These are phyloP conservation scores for Gamarada debralockiae DNA, from an alignment of 495 filamentous ascomycete genomes.

Conservation along the genomic window DNA sequence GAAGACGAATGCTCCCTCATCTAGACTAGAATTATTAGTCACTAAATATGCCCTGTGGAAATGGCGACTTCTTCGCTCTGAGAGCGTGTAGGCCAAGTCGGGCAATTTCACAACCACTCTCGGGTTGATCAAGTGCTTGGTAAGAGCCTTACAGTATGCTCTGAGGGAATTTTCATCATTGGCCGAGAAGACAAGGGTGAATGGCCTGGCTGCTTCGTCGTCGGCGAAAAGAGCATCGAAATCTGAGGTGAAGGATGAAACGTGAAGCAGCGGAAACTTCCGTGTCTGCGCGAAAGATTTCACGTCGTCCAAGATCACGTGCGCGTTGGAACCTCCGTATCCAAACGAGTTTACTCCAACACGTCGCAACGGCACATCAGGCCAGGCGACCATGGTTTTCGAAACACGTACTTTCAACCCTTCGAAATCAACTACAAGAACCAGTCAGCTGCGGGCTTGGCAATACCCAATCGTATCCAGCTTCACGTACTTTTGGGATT, in stretches of 20 bases:
- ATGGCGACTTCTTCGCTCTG: conserved; percentile 1
- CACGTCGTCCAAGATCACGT: conserved; percentile 33
- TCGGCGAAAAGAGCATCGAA: not conserved
- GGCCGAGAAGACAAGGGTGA: conserved; percentile 17
- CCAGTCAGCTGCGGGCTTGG: not conserved
- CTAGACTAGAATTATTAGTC: too few species aligned
- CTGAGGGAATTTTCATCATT: conserved; percentile 15
- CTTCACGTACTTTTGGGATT: conserved; percentile 27
- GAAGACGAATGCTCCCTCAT: not conserved
- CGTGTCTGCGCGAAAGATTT: too few species aligned
- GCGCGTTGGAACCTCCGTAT: conserved; percentile 54
- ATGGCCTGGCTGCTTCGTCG: not conserved
- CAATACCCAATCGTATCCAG: too few species aligned
- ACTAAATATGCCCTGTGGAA: conserved; percentile 13
- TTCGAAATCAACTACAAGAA: conserved; percentile 20
- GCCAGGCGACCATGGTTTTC: conserved; percentile 31
- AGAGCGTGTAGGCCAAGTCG: conserved; percentile 11
- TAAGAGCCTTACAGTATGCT: too few species aligned
- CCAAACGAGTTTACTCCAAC: conserved; percentile 38
- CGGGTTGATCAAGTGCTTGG: not conserved
- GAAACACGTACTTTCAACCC: conserved; percentile 55
- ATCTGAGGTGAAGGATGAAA: not conserved
- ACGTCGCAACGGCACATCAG: not conserved
- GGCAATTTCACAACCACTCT: not conserved
- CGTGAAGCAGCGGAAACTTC: too few species aligned